Evolutionary conservation across 164 flowering plant genomes (phyloP).

Genomic region (Vitis vinifera): DNA sequence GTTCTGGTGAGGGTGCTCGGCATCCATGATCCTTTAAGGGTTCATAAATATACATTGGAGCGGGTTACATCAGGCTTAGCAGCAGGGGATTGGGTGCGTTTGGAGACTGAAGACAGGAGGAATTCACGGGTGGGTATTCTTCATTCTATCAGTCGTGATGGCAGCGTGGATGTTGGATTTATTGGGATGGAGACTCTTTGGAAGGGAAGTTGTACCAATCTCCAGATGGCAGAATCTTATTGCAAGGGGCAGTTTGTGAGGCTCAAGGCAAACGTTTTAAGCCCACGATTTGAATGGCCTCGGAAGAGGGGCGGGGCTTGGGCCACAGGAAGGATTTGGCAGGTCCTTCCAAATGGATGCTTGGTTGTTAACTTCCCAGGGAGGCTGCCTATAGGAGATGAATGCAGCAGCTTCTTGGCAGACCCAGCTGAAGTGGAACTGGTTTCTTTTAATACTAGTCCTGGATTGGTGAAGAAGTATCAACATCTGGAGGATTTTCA

Average conservation of each 20-base stretch:
- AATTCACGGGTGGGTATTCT: constrained; percentile 86
- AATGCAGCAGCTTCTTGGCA: constrained; percentile 45
- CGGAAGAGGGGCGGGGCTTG: constrained; percentile 56
- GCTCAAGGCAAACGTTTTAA: constrained; percentile 55
- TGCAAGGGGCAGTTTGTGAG: constrained; percentile 81
- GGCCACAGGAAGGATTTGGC: constrained; percentile 70
- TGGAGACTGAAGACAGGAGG: constrained; percentile 63
- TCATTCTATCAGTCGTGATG: constrained; percentile 73
- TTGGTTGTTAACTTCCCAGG: constrained; percentile 80
- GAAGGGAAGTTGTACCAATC: constrained; percentile 66
- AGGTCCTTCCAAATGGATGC: constrained; percentile 64
- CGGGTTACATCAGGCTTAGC: constrained; percentile 81
- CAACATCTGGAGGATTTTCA: constrained; percentile 94
- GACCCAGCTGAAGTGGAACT: constrained; percentile 92
- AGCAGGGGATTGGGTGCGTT: constrained; percentile 88
- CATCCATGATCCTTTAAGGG: constrained; percentile 79
- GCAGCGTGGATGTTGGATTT: constrained; percentile 62
- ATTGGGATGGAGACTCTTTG: constrained; percentile 77
- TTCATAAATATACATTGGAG: constrained; percentile 60
- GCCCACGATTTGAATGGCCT: constrained; percentile 89
- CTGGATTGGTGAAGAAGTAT: constrained; percentile 66
- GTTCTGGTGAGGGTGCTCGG: constrained; percentile 82
- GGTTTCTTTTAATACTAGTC: constrained; percentile 58
- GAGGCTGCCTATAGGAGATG: constrained; percentile 42
- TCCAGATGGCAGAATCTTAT: constrained; percentile 79